Base-by-base conservation (phyloP, 2,329 filamentous ascomycete genomes). In the Epichloe hybrida region DNA sequence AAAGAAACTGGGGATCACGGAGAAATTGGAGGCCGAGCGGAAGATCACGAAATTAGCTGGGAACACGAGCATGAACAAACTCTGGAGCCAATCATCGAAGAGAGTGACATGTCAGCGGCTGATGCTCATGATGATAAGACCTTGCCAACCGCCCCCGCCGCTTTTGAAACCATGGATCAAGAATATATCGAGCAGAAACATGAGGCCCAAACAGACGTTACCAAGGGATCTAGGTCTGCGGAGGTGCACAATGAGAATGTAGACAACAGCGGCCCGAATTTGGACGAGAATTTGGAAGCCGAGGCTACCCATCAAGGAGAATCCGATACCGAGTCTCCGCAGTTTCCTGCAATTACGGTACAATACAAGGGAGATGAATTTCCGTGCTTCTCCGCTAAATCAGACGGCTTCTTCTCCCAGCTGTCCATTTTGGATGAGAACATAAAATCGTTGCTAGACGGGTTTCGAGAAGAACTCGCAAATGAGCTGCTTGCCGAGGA, bases 401-500 rank as follows among this genome's bases (percentile, higher is more conserved):
- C 64, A 17, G 62, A 69, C 44, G 58, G 71, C 8, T 78, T 77
- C 54, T 73, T 77, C 39, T 65, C 71, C 7, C 67, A 71, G 38
- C 54, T 60, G 1, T 66, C 66, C 13, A 62, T 71, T 3, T 56
- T 76, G 17, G 67, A 74, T 39, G 64, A 66, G 11, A 69, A 67
- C 2, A 66, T 78, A 46, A 69, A 71, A 17, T 62, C 65, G 7
- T 63, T 78, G 11, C 57, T 78, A 47, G 60, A 64, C 17, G 67
- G 66, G 5, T 63, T 78, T 34, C 72, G 74, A 34, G 59, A 62
- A 6, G 72, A 76, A 54, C 65, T 78, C 13, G 60, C 63, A 17
- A 65, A 69, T 39, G 75, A 77, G 49, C 59, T 77, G 2, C 61
- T 63, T 5, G 52, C 62, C 3, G 65, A 69, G 17, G 74, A 78